Evolutionary conservation across 2,329 filamentous ascomycete genomes (phyloP).

Genomic region (Cordyceps fumosorosea): DNA sequence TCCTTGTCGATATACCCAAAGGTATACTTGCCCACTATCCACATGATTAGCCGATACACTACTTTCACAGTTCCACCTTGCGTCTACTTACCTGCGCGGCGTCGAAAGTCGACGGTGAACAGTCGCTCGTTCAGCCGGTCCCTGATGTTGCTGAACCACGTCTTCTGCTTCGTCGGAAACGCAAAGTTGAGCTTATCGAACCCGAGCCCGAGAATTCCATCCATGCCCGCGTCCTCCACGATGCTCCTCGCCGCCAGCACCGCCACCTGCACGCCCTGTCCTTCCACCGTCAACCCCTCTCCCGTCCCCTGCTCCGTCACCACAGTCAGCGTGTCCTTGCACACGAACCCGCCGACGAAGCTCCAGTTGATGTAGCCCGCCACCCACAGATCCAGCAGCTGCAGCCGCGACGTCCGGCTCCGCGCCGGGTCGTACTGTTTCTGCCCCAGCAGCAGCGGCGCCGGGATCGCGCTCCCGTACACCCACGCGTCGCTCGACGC

Average conservation of each 20-base stretch:
- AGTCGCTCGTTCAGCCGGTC: slow-evolving; percentile 28
- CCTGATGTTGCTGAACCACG: slow-evolving; percentile 33
- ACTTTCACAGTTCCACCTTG: no score
- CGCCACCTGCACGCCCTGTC: slow-evolving; percentile 39
- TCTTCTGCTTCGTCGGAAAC: slow-evolving; percentile 33
- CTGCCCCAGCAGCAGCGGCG: slow-evolving; percentile 30
- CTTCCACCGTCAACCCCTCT: slow-evolving; percentile 26
- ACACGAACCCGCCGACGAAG: slow-evolving; percentile 36
- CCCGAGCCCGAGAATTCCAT: slow-evolving; percentile 38
- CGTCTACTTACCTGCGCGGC: slow-evolving; percentile 25
- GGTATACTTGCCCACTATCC: slow-evolving; percentile 57
- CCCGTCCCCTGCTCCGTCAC: slow-evolving; percentile 19
- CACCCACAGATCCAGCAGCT: slow-evolving; percentile 32
- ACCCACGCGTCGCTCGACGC: slow-evolving; percentile 41
- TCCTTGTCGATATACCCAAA: slow-evolving; percentile 62
- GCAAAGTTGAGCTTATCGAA: slow-evolving; percentile 38
- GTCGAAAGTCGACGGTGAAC: slow-evolving; percentile 64
- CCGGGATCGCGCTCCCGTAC: slow-evolving; percentile 37
- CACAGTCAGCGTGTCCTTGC: slow-evolving; percentile 31
- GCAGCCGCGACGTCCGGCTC: slow-evolving; percentile 31
- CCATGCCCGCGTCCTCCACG: slow-evolving; percentile 33
- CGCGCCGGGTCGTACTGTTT: slow-evolving; percentile 30
- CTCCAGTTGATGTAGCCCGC: slow-evolving; percentile 39
- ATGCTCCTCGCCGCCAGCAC: slow-evolving; percentile 33
- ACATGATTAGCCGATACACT: slow-evolving; percentile 16